Percentiles rank a stretch among this genome's conserved stretches.
Evolutionary conservation across 495 filamentous ascomycete species (phyloP).

Genomic region (Lasiosphaeriaceae sp.): DNA sequence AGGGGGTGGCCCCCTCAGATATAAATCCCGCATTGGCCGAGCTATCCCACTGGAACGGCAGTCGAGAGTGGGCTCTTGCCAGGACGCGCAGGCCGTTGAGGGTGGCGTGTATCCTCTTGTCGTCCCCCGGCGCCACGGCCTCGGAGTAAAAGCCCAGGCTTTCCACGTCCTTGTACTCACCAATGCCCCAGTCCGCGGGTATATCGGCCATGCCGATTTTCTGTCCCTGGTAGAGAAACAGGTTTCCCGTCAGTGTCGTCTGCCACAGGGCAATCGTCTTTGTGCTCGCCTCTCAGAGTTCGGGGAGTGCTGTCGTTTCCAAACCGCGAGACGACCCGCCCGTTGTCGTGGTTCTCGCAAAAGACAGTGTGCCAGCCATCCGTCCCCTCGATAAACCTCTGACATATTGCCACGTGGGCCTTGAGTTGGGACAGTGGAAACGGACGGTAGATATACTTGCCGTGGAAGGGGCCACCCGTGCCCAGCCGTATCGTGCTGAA

Average conservation of each 20-base stretch:
- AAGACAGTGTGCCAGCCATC: slow-evolving; percentile 70
- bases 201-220: slow-evolving; percentile 75
- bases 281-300: slow-evolving; percentile 42
- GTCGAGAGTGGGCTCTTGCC: slow-evolving; percentile 51
- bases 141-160: background rate
- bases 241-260: slow-evolving; percentile 58
- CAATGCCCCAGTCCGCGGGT: slow-evolving; percentile 57
- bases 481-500: slow-evolving; percentile 65
- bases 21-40: slow-evolving; percentile 14
- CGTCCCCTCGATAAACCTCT: slow-evolving; percentile 63
- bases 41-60: slow-evolving; percentile 61
- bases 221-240: slow-evolving; percentile 74
- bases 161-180: slow-evolving; percentile 46
- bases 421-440: slow-evolving; percentile 49
- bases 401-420: slow-evolving; percentile 58
- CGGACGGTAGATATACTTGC: slow-evolving; percentile 23
- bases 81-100: slow-evolving; percentile 54
- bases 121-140: slow-evolving; percentile 4
- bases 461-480: slow-evolving; percentile 39
- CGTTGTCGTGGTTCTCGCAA: slow-evolving; percentile 70
- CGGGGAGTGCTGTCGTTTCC: slow-evolving; percentile 36
- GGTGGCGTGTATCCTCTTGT: slow-evolving; percentile 49
- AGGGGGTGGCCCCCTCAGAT: slow-evolving; percentile 16
- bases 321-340: slow-evolving; percentile 60
- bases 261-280: slow-evolving; percentile 53